Evolutionary conservation across 2,329 filamentous ascomycete species (phyloP).

Genomic region (Phialophora verrucosa): DNA sequence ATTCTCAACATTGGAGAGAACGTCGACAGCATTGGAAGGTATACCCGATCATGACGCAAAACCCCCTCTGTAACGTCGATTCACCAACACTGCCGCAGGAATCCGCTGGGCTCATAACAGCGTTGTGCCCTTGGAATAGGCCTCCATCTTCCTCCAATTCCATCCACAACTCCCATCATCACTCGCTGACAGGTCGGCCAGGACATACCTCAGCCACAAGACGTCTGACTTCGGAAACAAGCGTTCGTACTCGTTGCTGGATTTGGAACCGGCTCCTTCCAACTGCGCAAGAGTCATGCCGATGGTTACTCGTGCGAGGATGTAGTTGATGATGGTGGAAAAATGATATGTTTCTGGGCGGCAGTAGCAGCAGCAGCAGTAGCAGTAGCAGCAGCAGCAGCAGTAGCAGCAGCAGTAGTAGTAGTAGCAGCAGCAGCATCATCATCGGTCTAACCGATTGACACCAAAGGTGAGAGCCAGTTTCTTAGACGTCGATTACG

Average conservation of each 20-base stretch:
- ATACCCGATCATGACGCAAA: too few species aligned
- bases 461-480: slow-evolving; percentile 32
- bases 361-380: slow-evolving; percentile 9
- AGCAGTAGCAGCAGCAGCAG: slow-evolving; percentile 6
- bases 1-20: slow-evolving; percentile 41
- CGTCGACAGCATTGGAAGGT: too few species aligned
- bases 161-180: slow-evolving; percentile 26
- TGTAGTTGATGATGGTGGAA: slow-evolving; percentile 69
- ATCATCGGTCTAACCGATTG: slow-evolving; percentile 15
- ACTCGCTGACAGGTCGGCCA: slow-evolving; percentile 58
- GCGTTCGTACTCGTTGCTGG: slow-evolving; percentile 54
- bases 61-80: too few species aligned
- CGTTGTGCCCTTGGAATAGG: slow-evolving; percentile 21
- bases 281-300: slow-evolving; percentile 36
- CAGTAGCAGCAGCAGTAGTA: slow-evolving; percentile 3
- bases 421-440: slow-evolving; percentile 5
- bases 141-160: slow-evolving; percentile 26
- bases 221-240: slow-evolving; percentile 67
- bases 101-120: neutral
- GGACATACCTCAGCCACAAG: slow-evolving; percentile 67
- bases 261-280: slow-evolving; percentile 46
- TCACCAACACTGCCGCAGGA: too few species aligned
- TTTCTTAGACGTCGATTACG: slow-evolving; percentile 37
- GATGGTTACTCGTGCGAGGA: slow-evolving; percentile 65
- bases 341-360: too few species aligned